A percentile compares a stretch with the other conserved stretches of the same genome.
Evolutionary conservation across 2,329 filamentous ascomycete species (phyloP).

Genomic region (Diaporthe longicolla): DNA sequence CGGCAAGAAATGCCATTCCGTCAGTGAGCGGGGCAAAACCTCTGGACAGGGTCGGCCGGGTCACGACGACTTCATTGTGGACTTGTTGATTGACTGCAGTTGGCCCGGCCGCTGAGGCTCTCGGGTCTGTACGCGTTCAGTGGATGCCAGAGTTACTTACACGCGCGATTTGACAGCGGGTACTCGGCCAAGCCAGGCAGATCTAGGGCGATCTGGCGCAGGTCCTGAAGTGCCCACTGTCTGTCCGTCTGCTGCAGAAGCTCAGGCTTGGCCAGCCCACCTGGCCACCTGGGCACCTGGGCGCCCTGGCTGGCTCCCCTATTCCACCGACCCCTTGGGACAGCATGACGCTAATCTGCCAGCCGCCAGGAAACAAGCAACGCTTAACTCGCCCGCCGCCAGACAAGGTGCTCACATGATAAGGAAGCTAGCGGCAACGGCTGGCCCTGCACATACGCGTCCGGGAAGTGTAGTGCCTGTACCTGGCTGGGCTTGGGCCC

Average conservation of each 20-base stretch:
- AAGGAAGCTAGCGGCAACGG: slow-evolving; percentile 4
- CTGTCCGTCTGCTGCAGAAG: slow-evolving; percentile 5
- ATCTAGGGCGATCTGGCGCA: slow-evolving; percentile 7
- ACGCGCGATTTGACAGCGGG: slow-evolving; percentile 13
- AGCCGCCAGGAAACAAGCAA: neutral
- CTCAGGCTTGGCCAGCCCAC: slow-evolving; percentile 20
- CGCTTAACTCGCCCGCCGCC: neutral
- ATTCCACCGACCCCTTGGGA: slow-evolving; percentile 13
- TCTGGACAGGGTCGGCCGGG: neutral
- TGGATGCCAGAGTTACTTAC: slow-evolving; percentile 3
- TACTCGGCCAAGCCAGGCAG: neutral
- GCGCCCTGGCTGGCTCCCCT: slow-evolving; percentile 12
- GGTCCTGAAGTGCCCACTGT: neutral
- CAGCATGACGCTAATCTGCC: slow-evolving; percentile 25
- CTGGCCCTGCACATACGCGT: neutral
- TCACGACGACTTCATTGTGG: slow-evolving; percentile 11
- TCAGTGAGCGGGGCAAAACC: slow-evolving; percentile 5
- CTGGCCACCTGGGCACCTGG: neutral
- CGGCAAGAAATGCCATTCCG: slow-evolving; percentile 79
- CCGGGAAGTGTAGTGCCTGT: neutral
- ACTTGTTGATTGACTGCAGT: neutral
- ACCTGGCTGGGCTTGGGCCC: slow-evolving; percentile 31
- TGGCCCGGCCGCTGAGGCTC: slow-evolving; percentile 3
- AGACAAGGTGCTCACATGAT: slow-evolving; percentile 1
- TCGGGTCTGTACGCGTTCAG: slow-evolving; percentile 25